Evolutionary conservation across 164 flowering plant species (phyloP), one percentile per base, ranked within the genome.

Genomic region (Magnolia officinalis): DNA sequence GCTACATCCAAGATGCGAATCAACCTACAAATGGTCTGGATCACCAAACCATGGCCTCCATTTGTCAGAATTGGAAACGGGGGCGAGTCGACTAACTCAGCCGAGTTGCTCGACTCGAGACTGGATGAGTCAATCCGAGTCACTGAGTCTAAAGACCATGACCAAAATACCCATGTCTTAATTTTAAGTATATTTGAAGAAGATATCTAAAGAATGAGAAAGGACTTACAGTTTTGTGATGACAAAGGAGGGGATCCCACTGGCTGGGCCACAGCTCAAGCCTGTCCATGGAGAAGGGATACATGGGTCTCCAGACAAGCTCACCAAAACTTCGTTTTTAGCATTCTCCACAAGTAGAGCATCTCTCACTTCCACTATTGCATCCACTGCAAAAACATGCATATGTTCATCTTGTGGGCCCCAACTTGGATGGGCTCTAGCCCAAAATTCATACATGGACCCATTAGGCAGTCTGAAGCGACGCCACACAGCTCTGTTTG

Each of bases 241-340:
- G 79, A 76, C 80, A 59, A 67, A 49, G 16, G 61, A 55, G 18
- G 61, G 18, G 72, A 78, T 73, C 66, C 81, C 85, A 77, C 82
- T 80, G 7, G 31, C 61, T 23, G 71, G 29, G 10, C 79, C 66
- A 75, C 97, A 92, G 59, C 19, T 26, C 75, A 90, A 73, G 31
- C 88, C 89, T 69, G 81, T 70, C 97, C 93, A 92, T 2, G 84
- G 77, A 74, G 74, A 10, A 76, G 86, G 92, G 74, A 83, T 83
- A 72, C 97, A 92, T 58, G 97, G 97, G 78, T 92, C 92, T 50
- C 94, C 92, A 24, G 85, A 75, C 93, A 94, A 90, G 78, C 81
- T 84, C 49, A 31, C 71, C 80, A 87, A 73, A 7, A 86, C 16
- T 70, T 81, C 74, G 78, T 82, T 87, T 16, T 74, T 75, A 74